These are phyloP conservation scores for Fusarium zealandicum DNA, from an alignment of 2,329 filamentous ascomycete species.

Conservation along the genomic window DNA sequence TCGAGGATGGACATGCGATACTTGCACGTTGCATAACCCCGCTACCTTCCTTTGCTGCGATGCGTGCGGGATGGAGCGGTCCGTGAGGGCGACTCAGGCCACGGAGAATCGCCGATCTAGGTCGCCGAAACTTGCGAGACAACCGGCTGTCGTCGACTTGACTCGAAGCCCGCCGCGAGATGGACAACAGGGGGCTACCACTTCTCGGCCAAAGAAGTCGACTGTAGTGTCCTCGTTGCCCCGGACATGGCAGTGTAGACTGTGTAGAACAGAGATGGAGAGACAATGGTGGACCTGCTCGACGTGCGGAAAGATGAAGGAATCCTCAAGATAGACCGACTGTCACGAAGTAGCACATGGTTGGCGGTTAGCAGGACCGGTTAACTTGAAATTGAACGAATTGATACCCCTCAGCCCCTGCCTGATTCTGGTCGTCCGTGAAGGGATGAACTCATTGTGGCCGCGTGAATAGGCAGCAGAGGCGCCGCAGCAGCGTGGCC, in stretches of 20 bases:
- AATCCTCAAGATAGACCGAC: conserved; percentile 48
- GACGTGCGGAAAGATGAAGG: conserved; percentile 62
- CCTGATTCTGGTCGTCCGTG: conserved; percentile 5
- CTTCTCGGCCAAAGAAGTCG: conserved; percentile 5
- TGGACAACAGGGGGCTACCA: conserved; percentile 6
- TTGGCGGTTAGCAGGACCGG: conserved; percentile 3
- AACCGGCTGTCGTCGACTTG: conserved; percentile 44
- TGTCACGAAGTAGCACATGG: not conserved
- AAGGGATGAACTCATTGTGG: conserved; percentile 38
- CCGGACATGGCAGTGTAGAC: conserved; percentile 59
- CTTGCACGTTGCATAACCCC: conserved; percentile 66
- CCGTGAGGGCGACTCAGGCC: conserved; percentile 24
- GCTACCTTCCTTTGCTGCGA: conserved; percentile 60
- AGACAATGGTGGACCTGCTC: conserved; percentile 65
- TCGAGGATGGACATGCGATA: conserved; percentile 58
- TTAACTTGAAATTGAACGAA: conserved; percentile 13
- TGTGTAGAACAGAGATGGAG: conserved; percentile 61
- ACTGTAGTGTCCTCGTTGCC: conserved; percentile 26
- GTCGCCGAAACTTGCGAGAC: conserved; percentile 14
- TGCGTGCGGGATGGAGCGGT: conserved; percentile 59
- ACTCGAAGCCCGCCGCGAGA: conserved; percentile 45
- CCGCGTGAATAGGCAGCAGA: conserved; percentile 3
- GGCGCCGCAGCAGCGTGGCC: conserved; percentile 15
- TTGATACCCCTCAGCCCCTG: conserved; percentile 22
- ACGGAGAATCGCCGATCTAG: conserved; percentile 29